These are phyloP conservation scores for Protomyces pachydermus DNA, from an alignment of 1,139 yeast species.

Conservation along the genomic window DNA sequence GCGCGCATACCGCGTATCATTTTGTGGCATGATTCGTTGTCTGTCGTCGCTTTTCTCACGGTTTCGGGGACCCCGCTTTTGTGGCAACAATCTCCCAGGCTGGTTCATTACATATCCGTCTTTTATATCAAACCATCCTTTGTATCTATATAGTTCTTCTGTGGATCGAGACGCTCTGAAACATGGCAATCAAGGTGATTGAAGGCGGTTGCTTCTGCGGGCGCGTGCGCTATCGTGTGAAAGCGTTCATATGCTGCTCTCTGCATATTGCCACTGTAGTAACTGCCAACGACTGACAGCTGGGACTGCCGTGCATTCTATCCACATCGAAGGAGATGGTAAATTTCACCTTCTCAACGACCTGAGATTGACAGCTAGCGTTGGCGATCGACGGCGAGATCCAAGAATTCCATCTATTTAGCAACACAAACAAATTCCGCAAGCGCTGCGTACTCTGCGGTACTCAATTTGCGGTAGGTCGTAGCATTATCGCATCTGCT, in stretches of 20 bases:
- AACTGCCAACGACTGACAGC: slow-evolving; percentile 20
- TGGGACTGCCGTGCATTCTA: slow-evolving; percentile 19
- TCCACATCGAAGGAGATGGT: slow-evolving; percentile 11
- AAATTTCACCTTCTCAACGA: not conserved
- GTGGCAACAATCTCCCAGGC: too few relatives aligned
- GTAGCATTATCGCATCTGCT: not conserved
- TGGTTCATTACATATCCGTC: too few relatives aligned
- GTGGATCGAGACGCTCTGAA: too few relatives aligned
- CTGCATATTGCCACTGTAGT: slow-evolving; percentile 20
- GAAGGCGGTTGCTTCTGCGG: slow-evolving; percentile 2
- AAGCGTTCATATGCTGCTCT: not conserved
- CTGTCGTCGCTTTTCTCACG: too few relatives aligned
- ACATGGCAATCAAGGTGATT: too few relatives aligned
- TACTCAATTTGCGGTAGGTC: slow-evolving; percentile 6
- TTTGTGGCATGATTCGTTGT: too few relatives aligned
- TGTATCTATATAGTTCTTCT: too few relatives aligned
- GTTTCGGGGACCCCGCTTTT: too few relatives aligned
- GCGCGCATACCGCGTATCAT: too few relatives aligned
- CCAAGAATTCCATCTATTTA: slow-evolving; percentile 1
- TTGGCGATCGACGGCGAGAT: slow-evolving; percentile 4
- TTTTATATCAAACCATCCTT: too few relatives aligned
- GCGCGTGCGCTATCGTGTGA: slow-evolving; percentile 4
- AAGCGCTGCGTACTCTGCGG: slow-evolving; percentile 23
- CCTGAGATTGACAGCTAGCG: not conserved
- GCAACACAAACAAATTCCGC: slow-evolving; percentile 7